A percentile compares a stretch with the other conserved stretches of the same genome.
These are phyloP conservation scores for Strobilomyces dryophilus DNA, from an alignment of 768 basidiomycete species.

Conservation along the genomic window DNA sequence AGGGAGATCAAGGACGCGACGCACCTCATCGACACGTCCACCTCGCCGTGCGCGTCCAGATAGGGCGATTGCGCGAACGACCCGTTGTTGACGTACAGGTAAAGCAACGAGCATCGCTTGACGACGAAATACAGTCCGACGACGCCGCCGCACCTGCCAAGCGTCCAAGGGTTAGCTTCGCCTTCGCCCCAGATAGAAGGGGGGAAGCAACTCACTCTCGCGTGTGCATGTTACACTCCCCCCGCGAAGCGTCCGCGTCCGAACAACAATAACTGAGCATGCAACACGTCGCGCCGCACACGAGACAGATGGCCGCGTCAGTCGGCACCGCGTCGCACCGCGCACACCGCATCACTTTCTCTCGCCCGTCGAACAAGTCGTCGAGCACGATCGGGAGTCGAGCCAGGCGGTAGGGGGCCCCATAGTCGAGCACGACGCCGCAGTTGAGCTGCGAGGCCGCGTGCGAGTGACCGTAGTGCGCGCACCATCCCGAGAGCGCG, in stretches of 20 bases:
- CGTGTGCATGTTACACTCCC: slow-evolving; percentile 95
- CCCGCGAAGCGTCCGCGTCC: slow-evolving; percentile 57
- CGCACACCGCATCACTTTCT: slow-evolving; percentile 68
- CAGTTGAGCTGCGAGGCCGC: slow-evolving; percentile 75
- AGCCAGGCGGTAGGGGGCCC: slow-evolving; percentile 73
- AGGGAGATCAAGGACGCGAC: slow-evolving; percentile 8
- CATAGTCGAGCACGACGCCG: slow-evolving; percentile 73
- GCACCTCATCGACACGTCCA: slow-evolving; percentile 89
- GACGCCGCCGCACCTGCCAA: slow-evolving; percentile 77
- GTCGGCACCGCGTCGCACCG: slow-evolving; percentile 75
- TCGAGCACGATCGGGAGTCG: slow-evolving; percentile 81
- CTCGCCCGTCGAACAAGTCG: slow-evolving; percentile 71
- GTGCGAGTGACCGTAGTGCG: slow-evolving; percentile 81
- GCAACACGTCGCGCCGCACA: slow-evolving; percentile 86
- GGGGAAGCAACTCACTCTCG: slow-evolving; percentile 58
- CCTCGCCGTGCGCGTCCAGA: slow-evolving; percentile 90
- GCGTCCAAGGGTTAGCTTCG: no score
- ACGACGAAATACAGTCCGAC: slow-evolving; percentile 89
- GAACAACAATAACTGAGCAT: slow-evolving; percentile 91
- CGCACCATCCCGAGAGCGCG: slow-evolving; percentile 86
- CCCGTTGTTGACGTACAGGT: slow-evolving; percentile 86
- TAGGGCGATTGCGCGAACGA: slow-evolving; percentile 87
- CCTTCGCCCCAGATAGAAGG: no score
- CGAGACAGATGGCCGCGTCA: slow-evolving; percentile 87
- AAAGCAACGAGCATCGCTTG: slow-evolving; percentile 87